phyloP scores from a whole-genome alignment of 768 basidiomycete species.

The Hirschioporus abietinus region DNA sequence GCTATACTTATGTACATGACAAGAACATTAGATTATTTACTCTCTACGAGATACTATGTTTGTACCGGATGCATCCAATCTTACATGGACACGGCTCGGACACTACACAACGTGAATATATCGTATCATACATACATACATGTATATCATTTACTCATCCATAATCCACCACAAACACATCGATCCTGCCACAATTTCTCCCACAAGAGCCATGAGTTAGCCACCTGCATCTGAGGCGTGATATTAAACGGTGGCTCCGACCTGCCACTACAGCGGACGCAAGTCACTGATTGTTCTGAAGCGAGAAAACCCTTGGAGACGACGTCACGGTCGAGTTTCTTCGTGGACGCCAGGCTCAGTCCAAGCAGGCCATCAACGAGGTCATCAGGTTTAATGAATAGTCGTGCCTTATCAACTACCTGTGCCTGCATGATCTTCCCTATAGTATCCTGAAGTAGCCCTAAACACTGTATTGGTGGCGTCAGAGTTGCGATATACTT shows the following conservation, averaged over 20 bases:
- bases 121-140: not conserved
- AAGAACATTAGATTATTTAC: not conserved
- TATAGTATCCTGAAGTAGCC: slow-evolving; percentile 15
- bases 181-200: slow-evolving; percentile 52
- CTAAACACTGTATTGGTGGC: not conserved
- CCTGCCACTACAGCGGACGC: slow-evolving; percentile 59
- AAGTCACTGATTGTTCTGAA: slow-evolving; percentile 34
- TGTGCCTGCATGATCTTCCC: slow-evolving; percentile 41
- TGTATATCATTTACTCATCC: slow-evolving; percentile 29
- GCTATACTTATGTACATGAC: not conserved
- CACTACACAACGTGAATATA: not conserved
- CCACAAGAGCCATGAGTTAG: slow-evolving; percentile 54
- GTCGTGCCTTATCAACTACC: slow-evolving; percentile 55
- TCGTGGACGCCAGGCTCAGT: slow-evolving; percentile 33
- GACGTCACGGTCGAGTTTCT: slow-evolving; percentile 46
- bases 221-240: slow-evolving; percentile 26
- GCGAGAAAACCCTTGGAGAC: slow-evolving; percentile 54
- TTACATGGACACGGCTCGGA: not conserved
- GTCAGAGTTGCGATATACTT: not conserved
- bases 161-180: slow-evolving; percentile 71
- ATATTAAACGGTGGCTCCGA: slow-evolving; percentile 39
- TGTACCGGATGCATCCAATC: not conserved
- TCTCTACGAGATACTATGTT: not conserved
- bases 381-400: slow-evolving; percentile 70
- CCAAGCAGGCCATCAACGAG: slow-evolving; percentile 58